Conservation (phyloP, 176 grass and related monocot genomes). For the Carex pumila region DNA sequence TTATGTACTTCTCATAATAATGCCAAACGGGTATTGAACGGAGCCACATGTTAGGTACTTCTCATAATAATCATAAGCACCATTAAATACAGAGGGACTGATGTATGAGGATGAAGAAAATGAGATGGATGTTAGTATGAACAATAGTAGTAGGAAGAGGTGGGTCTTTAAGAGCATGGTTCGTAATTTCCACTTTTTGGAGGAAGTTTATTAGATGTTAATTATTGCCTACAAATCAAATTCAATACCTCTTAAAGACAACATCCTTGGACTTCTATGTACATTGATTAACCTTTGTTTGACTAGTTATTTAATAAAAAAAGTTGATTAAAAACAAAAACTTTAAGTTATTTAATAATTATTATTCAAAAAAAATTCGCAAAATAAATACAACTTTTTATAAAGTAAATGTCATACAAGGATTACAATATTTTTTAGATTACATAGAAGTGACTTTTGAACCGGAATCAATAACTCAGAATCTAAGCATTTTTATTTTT, state of each 20-base stretch:
- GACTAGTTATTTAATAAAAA: no score
- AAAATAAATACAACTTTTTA: no score
- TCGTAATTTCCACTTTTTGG: background rate
- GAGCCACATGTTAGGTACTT: background rate
- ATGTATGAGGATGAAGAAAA: background rate
- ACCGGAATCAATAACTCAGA: no score
- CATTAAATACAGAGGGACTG: background rate
- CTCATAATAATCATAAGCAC: accelerated
- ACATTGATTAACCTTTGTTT: background rate
- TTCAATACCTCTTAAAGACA: no score
- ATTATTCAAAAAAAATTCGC: no score
- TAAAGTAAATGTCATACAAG: no score
- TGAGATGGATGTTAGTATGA: background rate
- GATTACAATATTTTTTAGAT: no score
- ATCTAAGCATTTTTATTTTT: no score
- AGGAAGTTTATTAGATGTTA: background rate
- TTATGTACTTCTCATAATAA: no score
- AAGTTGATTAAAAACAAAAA: no score
- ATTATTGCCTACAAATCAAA: background rate
- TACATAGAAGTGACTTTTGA: no score
- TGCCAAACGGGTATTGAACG: background rate
- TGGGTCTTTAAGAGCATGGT: background rate
- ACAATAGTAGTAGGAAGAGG: background rate
- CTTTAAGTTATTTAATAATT: no score
- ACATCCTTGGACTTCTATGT: background rate